phyloP scores from a whole-genome alignment of 306 rosid genomes.

The Lathyrus oleraceus region DNA sequence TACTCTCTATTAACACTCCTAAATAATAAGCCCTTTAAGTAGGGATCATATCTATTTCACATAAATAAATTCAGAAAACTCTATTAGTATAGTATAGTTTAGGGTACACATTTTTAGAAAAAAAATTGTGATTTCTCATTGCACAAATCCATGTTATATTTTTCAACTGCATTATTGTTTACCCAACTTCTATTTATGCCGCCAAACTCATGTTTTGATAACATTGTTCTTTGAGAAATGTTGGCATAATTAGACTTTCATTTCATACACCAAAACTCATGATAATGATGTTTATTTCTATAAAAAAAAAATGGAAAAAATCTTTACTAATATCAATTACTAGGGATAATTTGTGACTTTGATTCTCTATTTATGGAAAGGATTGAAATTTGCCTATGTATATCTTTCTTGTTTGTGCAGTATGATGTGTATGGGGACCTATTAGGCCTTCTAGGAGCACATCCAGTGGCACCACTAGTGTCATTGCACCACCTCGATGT shows the following conservation, averaged over 20 bases:
- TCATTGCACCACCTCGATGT: slow-evolving; percentile 81
- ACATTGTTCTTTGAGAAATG: neutral
- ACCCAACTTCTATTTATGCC: neutral
- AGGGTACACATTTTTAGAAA: neutral
- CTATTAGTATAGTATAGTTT: neutral
- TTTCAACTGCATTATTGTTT: neutral
- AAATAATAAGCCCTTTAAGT: neutral
- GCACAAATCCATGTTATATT: neutral
- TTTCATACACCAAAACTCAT: too few relatives aligned
- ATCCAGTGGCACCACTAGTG: slow-evolving; percentile 69
- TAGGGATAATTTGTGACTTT: neutral
- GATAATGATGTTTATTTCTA: neutral
- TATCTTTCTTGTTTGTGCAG: slow-evolving; percentile 47
- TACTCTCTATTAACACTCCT: neutral
- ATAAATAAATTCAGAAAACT: neutral
- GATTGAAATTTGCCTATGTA: slow-evolving; percentile 1
- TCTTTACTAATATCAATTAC: neutral
- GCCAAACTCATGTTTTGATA: neutral
- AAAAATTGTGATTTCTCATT: neutral
- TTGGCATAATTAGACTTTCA: neutral
- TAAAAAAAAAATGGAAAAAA: neutral
- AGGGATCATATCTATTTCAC: neutral
- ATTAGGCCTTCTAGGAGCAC: slow-evolving; percentile 75
- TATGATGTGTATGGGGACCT: slow-evolving; percentile 85
- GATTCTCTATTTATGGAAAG: slow-evolving; percentile 2